Percentiles rank a stretch among this genome's conserved stretches.
phyloP scores from a whole-genome alignment of 805 yeast genomes.

The Ogataea allantospora region DNA sequence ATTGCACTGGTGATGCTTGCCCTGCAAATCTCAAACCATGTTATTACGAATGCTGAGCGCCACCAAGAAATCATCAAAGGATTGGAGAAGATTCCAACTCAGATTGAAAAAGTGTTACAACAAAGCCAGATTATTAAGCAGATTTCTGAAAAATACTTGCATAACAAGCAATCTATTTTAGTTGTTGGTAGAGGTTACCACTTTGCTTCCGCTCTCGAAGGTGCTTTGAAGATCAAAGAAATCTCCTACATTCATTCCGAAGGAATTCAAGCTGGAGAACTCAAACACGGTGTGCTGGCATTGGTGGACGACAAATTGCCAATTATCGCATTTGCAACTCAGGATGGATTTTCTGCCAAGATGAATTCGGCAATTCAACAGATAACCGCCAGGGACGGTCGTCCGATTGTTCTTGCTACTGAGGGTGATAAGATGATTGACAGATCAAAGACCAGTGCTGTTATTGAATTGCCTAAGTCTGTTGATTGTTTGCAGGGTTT shows the following conservation, averaged over 20 bases:
- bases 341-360: constrained; percentile 94
- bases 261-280: constrained; percentile 98
- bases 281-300: constrained; percentile 97
- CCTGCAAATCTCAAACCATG: constrained; percentile 88
- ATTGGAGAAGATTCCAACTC: constrained; percentile 76
- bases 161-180: constrained; percentile 81
- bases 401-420: constrained; percentile 90
- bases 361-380: constrained; percentile 94
- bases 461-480: constrained; percentile 88
- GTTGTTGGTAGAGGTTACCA: constrained; percentile 97
- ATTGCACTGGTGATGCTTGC: constrained; percentile 98
- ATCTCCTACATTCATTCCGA: constrained; percentile 98
- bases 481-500: constrained; percentile 98
- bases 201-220: constrained; percentile 95
- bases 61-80: constrained; percentile 86
- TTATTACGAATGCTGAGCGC: constrained; percentile 71
- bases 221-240: constrained; percentile 97
- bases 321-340: constrained; percentile 91
- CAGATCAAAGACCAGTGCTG: constrained; percentile 56
- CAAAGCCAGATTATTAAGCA: constrained; percentile 72
- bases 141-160: constrained; percentile 70
- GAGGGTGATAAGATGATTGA: constrained; percentile 68
- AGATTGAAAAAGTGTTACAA: constrained; percentile 72
- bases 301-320: constrained; percentile 93
- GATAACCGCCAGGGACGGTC: constrained; percentile 95